Base-by-base conservation (phyloP, 768 basidiomycete genomes). In the Amanita fuliginea region DNA sequence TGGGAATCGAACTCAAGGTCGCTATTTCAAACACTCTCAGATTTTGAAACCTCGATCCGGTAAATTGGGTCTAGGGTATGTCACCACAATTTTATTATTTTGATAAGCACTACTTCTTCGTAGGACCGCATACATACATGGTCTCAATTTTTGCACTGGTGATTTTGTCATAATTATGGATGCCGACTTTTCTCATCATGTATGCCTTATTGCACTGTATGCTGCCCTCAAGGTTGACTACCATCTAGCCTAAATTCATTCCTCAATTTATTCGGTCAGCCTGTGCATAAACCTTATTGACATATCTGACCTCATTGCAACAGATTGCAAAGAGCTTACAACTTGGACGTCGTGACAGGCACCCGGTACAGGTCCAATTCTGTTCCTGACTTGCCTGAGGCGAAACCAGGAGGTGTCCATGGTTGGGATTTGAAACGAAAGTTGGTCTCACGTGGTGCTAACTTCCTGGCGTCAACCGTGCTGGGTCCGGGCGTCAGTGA, bases 121-220 rank as follows among this genome's bases (percentile, higher is more conserved):
- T 54, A 92, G 89, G 49, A 93, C 92, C 18, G 92, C 92, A 30
- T 95, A 95, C 61, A 86, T 94, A 33, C 86, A 95, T 60, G 92
- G 92, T 10, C 71, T 95, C 42, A 83, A 89, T 57, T 94, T 87
- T 64, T 86, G 84, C 56, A 83, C 83, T 0, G 92, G 92, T 7
- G 88, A 90, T 65, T 95, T 93, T 67, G 89, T 93, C 18, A 88
- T 94, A 60, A 94, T 95, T 62, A 95, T 95, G 92, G 92, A 95
- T 58, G 92, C 92, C 45, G 92, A 95, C 67, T 93, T 95, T 65
- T 93, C 90, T 4, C 92, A 95, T 60, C 92, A 95, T 56, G 91
- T 91, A 67, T 59, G 46, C 46, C 7, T 6, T 13, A 33, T 16
- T 13, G 5, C 9, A 3, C 22, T 35, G 22, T 49, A 45, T 21